phyloP scores from a whole-genome alignment of 257 asterid genomes.

The Datura wrightii region DNA sequence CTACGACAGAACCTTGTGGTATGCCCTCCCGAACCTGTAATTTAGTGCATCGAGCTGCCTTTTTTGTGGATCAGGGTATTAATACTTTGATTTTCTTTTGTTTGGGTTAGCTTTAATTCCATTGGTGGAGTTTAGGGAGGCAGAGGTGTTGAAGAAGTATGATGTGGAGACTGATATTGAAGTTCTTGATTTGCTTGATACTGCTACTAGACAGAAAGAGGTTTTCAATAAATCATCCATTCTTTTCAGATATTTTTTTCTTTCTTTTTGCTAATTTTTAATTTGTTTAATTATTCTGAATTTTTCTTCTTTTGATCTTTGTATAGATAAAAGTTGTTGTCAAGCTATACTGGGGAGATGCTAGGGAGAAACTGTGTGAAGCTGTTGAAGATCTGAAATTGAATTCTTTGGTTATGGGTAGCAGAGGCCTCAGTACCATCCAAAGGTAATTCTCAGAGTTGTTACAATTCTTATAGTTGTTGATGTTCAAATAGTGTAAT shows the following conservation, averaged over 20 bases:
- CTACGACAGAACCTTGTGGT: no score
- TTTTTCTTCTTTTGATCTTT: neutral
- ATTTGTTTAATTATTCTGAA: neutral
- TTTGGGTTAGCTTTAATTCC: slow-evolving; percentile 73
- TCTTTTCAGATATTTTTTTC: neutral
- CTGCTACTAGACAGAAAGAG: slow-evolving; percentile 88
- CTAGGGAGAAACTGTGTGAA: slow-evolving; percentile 78
- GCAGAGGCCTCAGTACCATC: slow-evolving; percentile 79
- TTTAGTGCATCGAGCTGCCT: no score
- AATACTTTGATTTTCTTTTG: neutral
- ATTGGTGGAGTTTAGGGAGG: slow-evolving; percentile 75
- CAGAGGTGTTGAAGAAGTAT: slow-evolving; percentile 72
- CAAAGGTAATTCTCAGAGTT: slow-evolving; percentile 48
- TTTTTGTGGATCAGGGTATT: slow-evolving; percentile 1
- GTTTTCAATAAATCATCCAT: slow-evolving; percentile 37
- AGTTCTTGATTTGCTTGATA: slow-evolving; percentile 82
- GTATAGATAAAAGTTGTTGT: slow-evolving; percentile 64
- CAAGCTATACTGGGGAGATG: slow-evolving; percentile 88
- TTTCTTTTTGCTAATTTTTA: neutral
- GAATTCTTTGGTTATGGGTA: slow-evolving; percentile 81
- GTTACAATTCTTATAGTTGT: no score
- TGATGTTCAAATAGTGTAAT: no score
- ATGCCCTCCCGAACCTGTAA: no score
- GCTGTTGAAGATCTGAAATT: slow-evolving; percentile 70
- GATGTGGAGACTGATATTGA: slow-evolving; percentile 65